Conservation (phyloP, 202 grass and related monocot species). For the Bolboschoenoplectus hybrid region DNA sequence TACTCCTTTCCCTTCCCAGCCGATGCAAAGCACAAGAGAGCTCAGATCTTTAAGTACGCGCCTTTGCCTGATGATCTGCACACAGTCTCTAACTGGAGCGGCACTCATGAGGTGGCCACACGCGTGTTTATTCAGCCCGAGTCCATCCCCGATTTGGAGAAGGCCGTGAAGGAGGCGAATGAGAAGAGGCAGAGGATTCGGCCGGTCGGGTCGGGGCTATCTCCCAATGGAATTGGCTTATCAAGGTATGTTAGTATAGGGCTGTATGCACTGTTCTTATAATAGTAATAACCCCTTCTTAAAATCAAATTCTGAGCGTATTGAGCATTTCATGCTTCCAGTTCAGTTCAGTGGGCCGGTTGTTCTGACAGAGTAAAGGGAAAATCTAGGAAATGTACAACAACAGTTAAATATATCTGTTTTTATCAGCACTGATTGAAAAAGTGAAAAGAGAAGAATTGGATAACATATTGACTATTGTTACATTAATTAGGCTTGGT, state of each 20-base stretch:
- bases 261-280: not conserved
- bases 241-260: constrained; percentile 41
- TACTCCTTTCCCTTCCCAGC: constrained; percentile 71
- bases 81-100: constrained; percentile 89
- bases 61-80: constrained; percentile 81
- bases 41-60: constrained; percentile 74
- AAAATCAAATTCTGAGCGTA: not conserved
- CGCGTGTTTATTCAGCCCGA: constrained; percentile 78
- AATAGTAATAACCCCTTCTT: not conserved
- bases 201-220: constrained; percentile 76
- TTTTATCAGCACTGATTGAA: not conserved
- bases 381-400: not conserved
- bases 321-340: not conserved
- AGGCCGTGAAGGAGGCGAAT: constrained; percentile 58
- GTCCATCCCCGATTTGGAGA: constrained; percentile 61
- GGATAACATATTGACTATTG: not conserved
- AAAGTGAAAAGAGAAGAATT: not conserved
- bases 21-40: constrained; percentile 83
- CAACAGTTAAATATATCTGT: not conserved
- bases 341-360: not conserved
- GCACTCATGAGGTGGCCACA: constrained; percentile 82
- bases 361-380: not conserved
- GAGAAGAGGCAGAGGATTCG: constrained; percentile 58
- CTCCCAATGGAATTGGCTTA: constrained; percentile 79
- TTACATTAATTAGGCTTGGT: not conserved